phyloP scores from a whole-genome alignment of 768 basidiomycete species.

The Tylopilus balloui region DNA sequence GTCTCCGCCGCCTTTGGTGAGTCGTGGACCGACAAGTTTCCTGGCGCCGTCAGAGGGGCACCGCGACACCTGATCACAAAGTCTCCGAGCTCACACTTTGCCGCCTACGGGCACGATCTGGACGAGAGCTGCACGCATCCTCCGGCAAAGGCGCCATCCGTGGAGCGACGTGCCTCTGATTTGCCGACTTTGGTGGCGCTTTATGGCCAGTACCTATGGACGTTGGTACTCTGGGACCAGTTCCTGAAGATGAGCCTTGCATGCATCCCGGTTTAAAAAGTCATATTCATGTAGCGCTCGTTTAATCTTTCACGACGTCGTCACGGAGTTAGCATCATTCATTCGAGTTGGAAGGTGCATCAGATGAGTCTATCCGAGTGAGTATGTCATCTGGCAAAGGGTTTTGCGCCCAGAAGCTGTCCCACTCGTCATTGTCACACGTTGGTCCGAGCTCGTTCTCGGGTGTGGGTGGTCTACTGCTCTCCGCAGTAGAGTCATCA shows the following conservation, averaged over 20 bases:
- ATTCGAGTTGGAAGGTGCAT: conserved; percentile 8
- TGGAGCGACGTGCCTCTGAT: conserved; percentile 25
- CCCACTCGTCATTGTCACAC: conserved; percentile 43
- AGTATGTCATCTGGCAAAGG: conserved; percentile 39
- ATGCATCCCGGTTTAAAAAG: not conserved
- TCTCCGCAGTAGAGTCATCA: conserved; percentile 21
- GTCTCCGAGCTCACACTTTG: conserved; percentile 28
- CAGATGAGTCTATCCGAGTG: conserved; percentile 12
- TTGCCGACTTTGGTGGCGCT: conserved; percentile 1
- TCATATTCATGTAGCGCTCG: conserved; percentile 5
- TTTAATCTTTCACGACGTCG: conserved; percentile 1
- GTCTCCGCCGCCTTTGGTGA: conserved; percentile 26
- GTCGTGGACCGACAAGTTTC: conserved; percentile 30
- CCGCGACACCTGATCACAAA: conserved; percentile 28
- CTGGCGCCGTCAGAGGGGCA: conserved; percentile 22
- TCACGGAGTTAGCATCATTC: conserved; percentile 8
- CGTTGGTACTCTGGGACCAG: conserved; percentile 11
- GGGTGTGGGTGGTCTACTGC: conserved; percentile 16
- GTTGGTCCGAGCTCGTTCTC: conserved; percentile 23
- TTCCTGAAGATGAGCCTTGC: conserved; percentile 3
- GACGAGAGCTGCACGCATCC: conserved; percentile 18
- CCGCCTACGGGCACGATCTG: conserved; percentile 20
- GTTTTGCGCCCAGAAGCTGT: conserved; percentile 42
- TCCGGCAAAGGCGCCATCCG: conserved; percentile 4
- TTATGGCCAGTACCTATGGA: not conserved